These are phyloP conservation scores for Sonneratia alba DNA, from an alignment of 345 rosid species.

Conservation along the genomic window DNA sequence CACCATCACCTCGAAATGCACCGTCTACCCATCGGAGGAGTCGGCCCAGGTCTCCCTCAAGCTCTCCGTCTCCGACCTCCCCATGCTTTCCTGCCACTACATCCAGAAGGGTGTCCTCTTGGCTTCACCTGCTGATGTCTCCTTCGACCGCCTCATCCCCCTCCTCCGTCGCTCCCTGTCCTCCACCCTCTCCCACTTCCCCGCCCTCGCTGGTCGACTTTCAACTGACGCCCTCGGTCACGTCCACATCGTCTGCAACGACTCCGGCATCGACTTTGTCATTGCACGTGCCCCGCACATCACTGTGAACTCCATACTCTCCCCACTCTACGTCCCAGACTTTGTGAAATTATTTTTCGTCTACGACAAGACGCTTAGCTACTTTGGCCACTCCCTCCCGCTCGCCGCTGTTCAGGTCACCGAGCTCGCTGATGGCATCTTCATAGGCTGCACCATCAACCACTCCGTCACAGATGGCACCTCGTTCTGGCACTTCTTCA, in stretches of 20 bases:
- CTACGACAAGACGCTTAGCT: conserved; percentile 62
- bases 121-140: conserved; percentile 34
- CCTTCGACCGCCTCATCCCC: conserved; percentile 28
- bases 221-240: conserved; percentile 50
- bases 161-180: conserved; percentile 61
- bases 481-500: conserved; percentile 94
- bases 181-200: conserved; percentile 58
- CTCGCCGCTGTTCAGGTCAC: conserved; percentile 78
- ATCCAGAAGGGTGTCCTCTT: conserved; percentile 92
- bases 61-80: conserved; percentile 89
- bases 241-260: conserved; percentile 58
- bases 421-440: conserved; percentile 62
- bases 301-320: conserved; percentile 27
- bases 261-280: conserved; percentile 64
- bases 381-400: conserved; percentile 65
- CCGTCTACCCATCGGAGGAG: conserved; percentile 34
- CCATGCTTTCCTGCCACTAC: conserved; percentile 96
- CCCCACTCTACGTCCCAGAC: conserved; percentile 38
- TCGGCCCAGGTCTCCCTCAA: conserved; percentile 32
- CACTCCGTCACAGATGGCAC: conserved; percentile 88
- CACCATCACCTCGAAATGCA: conserved; percentile 47
- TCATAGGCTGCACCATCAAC: conserved; percentile 71
- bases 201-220: conserved; percentile 80
- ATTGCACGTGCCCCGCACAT: conserved; percentile 43
- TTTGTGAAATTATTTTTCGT: conserved; percentile 63